Conservation (phyloP, 73 alveolate genomes). For the Tetrahymena elliotti region DNA sequence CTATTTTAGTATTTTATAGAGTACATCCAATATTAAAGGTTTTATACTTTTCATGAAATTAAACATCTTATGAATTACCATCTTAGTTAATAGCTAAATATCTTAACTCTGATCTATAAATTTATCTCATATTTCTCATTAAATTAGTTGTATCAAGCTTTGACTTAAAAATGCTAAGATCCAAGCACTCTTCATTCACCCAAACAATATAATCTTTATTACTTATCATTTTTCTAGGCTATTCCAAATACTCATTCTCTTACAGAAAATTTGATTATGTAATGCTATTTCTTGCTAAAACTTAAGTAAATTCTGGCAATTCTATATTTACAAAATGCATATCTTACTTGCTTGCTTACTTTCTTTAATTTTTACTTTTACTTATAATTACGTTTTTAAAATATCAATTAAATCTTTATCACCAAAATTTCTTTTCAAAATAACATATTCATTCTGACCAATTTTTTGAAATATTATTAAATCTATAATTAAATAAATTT, state of each 20-base stretch:
- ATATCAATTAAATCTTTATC: background rate
- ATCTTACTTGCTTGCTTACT: background rate
- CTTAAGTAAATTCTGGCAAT: background rate
- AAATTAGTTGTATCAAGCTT: background rate
- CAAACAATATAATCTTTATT: background rate
- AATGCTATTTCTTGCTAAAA: background rate
- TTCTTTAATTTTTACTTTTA: background rate
- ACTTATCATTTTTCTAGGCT: background rate
- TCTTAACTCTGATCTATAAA: background rate
- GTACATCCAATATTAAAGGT: background rate
- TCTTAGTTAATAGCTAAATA: background rate
- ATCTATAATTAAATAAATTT: no score
- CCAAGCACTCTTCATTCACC: background rate
- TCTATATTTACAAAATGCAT: background rate
- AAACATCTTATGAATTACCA: background rate
- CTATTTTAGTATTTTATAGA: background rate
- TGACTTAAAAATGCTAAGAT: background rate
- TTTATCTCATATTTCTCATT: background rate
- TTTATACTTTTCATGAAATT: background rate
- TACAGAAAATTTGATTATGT: background rate
- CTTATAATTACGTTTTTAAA: background rate
- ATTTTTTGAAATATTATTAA: no score
- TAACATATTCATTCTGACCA: background rate
- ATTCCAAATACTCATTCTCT: background rate
- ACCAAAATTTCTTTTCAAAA: no score